Percentiles rank a stretch among this genome's conserved stretches.
Evolutionary conservation across 2,329 filamentous ascomycete species (phyloP).

Genomic region (Cytospora piceae): DNA sequence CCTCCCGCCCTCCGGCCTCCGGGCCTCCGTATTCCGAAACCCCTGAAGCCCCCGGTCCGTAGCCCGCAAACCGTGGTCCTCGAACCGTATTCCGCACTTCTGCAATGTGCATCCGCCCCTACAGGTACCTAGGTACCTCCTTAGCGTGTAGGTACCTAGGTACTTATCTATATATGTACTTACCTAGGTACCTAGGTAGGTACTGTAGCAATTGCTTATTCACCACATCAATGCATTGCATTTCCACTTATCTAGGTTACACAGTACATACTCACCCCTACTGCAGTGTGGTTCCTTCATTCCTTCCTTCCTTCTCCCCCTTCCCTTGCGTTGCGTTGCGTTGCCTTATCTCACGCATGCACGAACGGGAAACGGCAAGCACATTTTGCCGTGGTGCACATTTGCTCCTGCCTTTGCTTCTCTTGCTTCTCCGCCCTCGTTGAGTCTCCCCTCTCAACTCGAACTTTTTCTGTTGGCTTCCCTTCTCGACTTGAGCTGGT

Average conservation of each 20-base stretch:
- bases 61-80: neutral
- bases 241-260: no score
- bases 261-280: no score
- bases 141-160: neutral
- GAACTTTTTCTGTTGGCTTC: neutral
- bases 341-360: neutral
- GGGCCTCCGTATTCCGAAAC: neutral
- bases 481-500: neutral
- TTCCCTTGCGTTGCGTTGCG: neutral
- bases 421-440: conserved; percentile 4
- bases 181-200: no score
- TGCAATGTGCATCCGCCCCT: no score
- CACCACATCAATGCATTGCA: no score
- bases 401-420: neutral
- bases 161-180: no score
- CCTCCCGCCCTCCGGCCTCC: neutral
- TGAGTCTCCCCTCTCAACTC: conserved; percentile 12
- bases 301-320: neutral
- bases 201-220: no score
- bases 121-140: neutral
- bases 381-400: neutral
- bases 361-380: neutral
- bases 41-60: neutral
- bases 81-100: no score
- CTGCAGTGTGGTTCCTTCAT: neutral